Base-by-base conservation (phyloP, 495 filamentous ascomycete genomes). In the Tuber umbilicatum region DNA sequence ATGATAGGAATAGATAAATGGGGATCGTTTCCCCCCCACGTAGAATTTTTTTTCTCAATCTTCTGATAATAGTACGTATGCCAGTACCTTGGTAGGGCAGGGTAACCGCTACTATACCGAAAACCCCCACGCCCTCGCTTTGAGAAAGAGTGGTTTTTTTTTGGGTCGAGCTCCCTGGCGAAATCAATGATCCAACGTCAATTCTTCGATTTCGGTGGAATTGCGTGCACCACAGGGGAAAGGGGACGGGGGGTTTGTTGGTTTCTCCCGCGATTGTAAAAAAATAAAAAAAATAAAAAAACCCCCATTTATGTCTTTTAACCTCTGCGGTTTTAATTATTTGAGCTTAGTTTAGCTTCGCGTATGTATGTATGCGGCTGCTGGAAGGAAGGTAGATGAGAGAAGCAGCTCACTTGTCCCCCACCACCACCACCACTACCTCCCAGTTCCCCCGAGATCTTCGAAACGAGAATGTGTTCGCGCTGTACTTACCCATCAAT, bases 161-260 rank as follows among this genome's bases (percentile, higher is more conserved):
- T 0, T 12, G 55, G 55, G 27, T 64, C 27, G 55, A 64, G 55
- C 31, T 64, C n/a, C 72, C 70, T 78, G 43, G 76, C 70, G 78
- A 40, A 40, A 79, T 72, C 77, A 79, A 72, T 79, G 77, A 79
- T 79, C 72, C 76, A 79, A 79, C 77, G 74, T 79, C 77, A 79
- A 79, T 74, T 73, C 72, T 68, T 78, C 77, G 77, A 79, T 79
- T 79, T 78, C 77, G n/a, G n/a, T 64, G 55, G 55, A 64, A 64
- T 64, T 64, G n/a, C 55, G n/a, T 31, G 31, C 55, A 64, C n/a
- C 55, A 9, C n/a, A 64, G 55, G 55, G 55, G 55, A 10, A 64
- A 64, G 55, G 55, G 10, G 55, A 31, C n/a, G 55, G 55, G 55
- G 55, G 55, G n/a, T 31, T 31, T 14, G 55, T 14, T 64, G n/a